phyloP scores from a whole-genome alignment of 2,329 filamentous ascomycete species.

The Cladosporium sp. region DNA sequence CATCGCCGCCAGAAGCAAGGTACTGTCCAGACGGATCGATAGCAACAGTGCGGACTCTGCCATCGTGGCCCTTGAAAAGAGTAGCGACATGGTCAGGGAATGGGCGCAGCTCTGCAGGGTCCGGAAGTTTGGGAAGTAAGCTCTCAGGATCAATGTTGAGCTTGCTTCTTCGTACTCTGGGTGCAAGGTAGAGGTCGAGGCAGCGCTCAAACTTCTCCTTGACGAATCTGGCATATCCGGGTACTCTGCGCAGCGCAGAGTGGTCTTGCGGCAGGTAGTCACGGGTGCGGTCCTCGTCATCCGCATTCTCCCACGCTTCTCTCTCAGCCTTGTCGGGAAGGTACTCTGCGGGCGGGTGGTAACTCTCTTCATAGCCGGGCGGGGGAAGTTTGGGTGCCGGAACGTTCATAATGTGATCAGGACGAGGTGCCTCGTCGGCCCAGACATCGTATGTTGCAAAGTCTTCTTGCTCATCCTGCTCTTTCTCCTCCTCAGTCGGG shows the following conservation, averaged over 20 bases:
- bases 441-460: conserved; percentile 82
- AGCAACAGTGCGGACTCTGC: conserved; percentile 77
- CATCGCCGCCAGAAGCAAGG: conserved; percentile 89
- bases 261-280: conserved; percentile 82
- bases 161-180: conserved; percentile 84
- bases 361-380: conserved; percentile 91
- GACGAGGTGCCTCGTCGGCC: conserved; percentile 82
- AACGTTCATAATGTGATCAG: conserved; percentile 89
- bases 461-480: conserved; percentile 63
- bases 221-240: conserved; percentile 83
- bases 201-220: conserved; percentile 97
- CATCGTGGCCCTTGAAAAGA: conserved; percentile 82
- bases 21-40: conserved; percentile 83
- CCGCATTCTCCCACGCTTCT: conserved; percentile 76
- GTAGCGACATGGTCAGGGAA: conserved; percentile 90
- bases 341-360: conserved; percentile 94
- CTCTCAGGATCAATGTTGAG: conserved; percentile 96
- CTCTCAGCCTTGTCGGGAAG: conserved; percentile 81
- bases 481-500: conserved; percentile 56
- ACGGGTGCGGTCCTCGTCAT: conserved; percentile 86
- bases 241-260: conserved; percentile 82
- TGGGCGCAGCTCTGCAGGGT: conserved; percentile 86
- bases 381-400: conserved; percentile 90
- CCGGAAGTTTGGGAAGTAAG: conserved; percentile 85
- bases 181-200: conserved; percentile 91